Base-by-base conservation (phyloP, 768 basidiomycete species). In the Lactarius sanguifluus region DNA sequence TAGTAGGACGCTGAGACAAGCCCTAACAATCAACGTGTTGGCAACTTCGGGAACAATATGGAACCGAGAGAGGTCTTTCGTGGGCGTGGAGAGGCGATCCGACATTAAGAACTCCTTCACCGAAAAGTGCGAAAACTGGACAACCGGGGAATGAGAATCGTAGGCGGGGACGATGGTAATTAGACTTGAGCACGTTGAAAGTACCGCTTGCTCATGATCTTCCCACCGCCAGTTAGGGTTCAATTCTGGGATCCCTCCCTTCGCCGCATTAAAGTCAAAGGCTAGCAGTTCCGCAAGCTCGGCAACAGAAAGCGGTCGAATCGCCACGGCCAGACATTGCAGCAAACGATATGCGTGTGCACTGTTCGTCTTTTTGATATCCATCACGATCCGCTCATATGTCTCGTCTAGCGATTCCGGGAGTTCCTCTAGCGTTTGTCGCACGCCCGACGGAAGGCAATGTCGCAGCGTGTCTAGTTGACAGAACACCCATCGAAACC, bases 401-500 rank as follows among this genome's bases (percentile, higher is more conserved):
- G 45, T 47, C n/a, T 23, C 45, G 10, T 47, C 45, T n/a, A 47
- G n/a, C 9, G n/a, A n/a, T 10, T 47, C 45, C n/a, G 45, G 45
- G 9, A 47, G 45, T 5, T 47, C 45, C 9, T 10, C 9, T n/a
- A 47, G 45, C 20, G n/a, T n/a, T 8, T 12, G 45, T 9, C 45
- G 45, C 20, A 47, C 20, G 3, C n/a, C n/a, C 9, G 45, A 47
- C 0, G n/a, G 45, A 20, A 47, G 45, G 10, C 45, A 47, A 9
- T n/a, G 45, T n/a, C 45, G 20, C 9, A 23, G n/a, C 45, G n/a
- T 12, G 8, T 47, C 45, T 23, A 47, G n/a, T n/a, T 47, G 45
- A 47, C 45, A 47, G 45, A 47, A 47, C 45, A 23, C 45, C 45
- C 45, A 47, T n/a, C 45, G n/a, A 47, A 47, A 47, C 45, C 45